phyloP scores from a whole-genome alignment of 148 eudicot species.

The Chenopodium suecicum region DNA sequence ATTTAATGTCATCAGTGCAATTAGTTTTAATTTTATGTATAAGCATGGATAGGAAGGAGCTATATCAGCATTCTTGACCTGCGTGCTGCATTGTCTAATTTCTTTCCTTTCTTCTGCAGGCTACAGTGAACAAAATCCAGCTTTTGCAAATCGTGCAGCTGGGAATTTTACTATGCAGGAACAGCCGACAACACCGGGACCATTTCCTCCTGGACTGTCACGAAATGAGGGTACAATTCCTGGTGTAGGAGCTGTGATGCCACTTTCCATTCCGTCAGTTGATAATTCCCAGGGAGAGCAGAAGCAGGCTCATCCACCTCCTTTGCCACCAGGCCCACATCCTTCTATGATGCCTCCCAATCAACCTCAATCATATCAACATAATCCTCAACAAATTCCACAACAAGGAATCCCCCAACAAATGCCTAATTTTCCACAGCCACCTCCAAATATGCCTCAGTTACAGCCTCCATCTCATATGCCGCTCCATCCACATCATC shows the following conservation, averaged over 20 bases:
- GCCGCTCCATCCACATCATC: constrained; percentile 59
- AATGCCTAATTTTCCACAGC: constrained; percentile 59
- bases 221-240: constrained; percentile 98
- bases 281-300: constrained; percentile 79
- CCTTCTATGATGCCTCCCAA: constrained; percentile 64
- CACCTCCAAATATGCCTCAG: constrained; percentile 71
- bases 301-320: constrained; percentile 63
- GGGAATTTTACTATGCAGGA: constrained; percentile 64
- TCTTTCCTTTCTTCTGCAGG: constrained; percentile 41
- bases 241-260: constrained; percentile 96
- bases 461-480: constrained; percentile 77
- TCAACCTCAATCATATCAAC: constrained; percentile 82
- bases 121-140: constrained; percentile 72
- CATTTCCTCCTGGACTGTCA: constrained; percentile 74
- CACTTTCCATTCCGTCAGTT: constrained; percentile 57
- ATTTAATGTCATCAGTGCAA: too few species aligned
- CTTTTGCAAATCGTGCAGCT: constrained; percentile 56
- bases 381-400: constrained; percentile 69
- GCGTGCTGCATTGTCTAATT: neutral
- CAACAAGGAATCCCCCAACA: constrained; percentile 63
- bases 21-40: neutral
- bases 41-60: neutral
- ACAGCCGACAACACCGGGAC: constrained; percentile 71
- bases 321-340: constrained; percentile 97
- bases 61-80: too few species aligned